Evolutionary conservation across 2,329 filamentous ascomycete genomes (phyloP).

Genomic region (Sarocladium strictum): DNA sequence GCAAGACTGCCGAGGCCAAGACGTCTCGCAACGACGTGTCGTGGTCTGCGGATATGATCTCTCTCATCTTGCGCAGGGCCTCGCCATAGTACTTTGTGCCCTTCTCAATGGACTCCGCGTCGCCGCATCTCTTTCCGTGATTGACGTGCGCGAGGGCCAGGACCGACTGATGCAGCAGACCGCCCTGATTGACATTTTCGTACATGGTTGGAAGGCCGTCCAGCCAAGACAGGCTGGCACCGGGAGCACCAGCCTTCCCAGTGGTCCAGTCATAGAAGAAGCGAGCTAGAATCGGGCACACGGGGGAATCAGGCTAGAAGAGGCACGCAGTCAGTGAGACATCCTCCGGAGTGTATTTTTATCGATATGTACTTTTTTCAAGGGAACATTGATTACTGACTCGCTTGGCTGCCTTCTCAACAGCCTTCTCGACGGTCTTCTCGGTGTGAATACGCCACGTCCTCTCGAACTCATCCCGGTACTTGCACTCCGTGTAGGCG

Average conservation of each 20-base stretch:
- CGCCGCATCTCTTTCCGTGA: constrained; percentile 6
- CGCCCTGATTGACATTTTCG: background rate
- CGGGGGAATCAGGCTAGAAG: background rate
- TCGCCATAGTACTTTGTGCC: background rate
- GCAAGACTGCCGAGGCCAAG: background rate
- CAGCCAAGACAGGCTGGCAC: constrained; percentile 9
- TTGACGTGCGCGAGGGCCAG: constrained; percentile 8
- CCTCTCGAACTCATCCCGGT: constrained; percentile 10
- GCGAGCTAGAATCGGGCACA: background rate
- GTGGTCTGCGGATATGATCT: background rate
- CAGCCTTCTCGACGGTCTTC: background rate
- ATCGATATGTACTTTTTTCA: too few relatives aligned
- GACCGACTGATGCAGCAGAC: constrained; percentile 7
- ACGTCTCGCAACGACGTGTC: background rate
- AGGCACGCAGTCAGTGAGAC: background rate
- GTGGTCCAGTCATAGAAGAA: background rate
- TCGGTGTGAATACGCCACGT: constrained; percentile 9
- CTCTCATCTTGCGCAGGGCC: background rate
- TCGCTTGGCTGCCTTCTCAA: background rate
- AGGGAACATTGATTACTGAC: too few relatives aligned
- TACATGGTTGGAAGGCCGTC: constrained; percentile 8
- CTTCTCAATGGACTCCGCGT: background rate
- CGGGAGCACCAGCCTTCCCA: background rate
- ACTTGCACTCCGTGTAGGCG: constrained; percentile 7
- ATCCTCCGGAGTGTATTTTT: too few relatives aligned